Base-by-base conservation (phyloP, 2,329 filamentous ascomycete species). In the Hypoxylon sp. region DNA sequence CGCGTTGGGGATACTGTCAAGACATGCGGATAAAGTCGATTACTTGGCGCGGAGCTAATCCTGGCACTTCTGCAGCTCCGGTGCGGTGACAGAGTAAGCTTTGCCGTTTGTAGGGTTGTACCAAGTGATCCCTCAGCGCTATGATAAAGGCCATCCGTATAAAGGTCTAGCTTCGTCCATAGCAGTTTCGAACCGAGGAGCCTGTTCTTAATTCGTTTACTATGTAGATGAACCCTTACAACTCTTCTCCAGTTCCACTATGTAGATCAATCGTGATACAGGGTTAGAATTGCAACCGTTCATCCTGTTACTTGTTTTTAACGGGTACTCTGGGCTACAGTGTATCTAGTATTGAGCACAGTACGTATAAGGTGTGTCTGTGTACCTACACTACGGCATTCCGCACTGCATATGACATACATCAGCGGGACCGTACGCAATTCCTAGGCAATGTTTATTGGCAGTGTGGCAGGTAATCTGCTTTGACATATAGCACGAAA, bases 121-220 rank as follows among this genome's bases (percentile, higher is more conserved):
- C 43, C 57, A 56, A 65, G 23, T 4, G 63, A 66, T 65, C 56
- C 45, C 38, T 25, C 21, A 19, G 30, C 38, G 55, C 51, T 58
- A 60, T 57, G 60, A 49, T 48, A 41, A 55, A 63, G 56, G 58
- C 64, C 67, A 65, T 67, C 38, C 63, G 43, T 25, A 65, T 58
- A 30, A 10, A 32, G 53, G 58, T 45, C 34, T 67, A 68, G 67
- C 30, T 53, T 49, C 43, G 51, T 23, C 43, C 14, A 25, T 67
- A 46, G 60, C 52, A 57, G 63, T 62, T 67, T 69, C 63, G 60
- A 60, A 60, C 48, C 34, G 30, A 52, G 51, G 49, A 51, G 32
- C 28, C 32, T 21, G 60, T 51, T 62, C 36, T 30, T 48, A 25
- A 19, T 19, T 52, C 30, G 38, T 55, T 53, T 60, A 30, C 6